phyloP scores from a whole-genome alignment of 2,329 filamentous ascomycete species.

The Calonectria leucothoes region DNA sequence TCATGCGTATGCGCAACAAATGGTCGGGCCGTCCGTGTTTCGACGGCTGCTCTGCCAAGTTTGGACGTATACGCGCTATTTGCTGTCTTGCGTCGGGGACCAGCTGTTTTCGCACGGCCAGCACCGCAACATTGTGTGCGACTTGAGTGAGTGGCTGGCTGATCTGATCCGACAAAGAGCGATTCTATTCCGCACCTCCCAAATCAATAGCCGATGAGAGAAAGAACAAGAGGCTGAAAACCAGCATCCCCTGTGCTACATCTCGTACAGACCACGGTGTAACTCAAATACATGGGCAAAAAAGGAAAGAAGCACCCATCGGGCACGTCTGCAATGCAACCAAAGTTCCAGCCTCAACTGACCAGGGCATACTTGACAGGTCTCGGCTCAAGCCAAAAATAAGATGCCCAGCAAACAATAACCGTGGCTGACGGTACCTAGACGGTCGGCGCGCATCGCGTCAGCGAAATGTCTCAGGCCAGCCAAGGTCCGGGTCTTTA shows the following conservation, averaged over 20 bases:
- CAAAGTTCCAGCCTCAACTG: constrained; percentile 6
- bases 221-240: background rate
- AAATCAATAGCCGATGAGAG: background rate
- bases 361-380: constrained; percentile 7
- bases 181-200: background rate
- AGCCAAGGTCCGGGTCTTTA: background rate
- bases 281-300: background rate
- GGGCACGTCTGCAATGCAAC: constrained; percentile 3
- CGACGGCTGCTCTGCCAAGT: background rate
- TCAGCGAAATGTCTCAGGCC: constrained; percentile 21
- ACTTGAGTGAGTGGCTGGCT: background rate
- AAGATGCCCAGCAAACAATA: background rate
- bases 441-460: background rate
- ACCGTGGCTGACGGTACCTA: background rate
- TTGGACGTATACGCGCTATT: background rate
- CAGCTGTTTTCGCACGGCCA: background rate
- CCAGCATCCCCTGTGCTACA: background rate
- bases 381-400: constrained; percentile 5
- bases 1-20: constrained; percentile 4
- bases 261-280: constrained; percentile 6
- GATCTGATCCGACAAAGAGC: background rate
- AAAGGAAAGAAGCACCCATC: background rate
- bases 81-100: background rate
- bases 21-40: constrained; percentile 1
- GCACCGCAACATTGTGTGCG: background rate